Evolutionary conservation across 768 basidiomycete species (phyloP), one percentile per base, ranked within the genome.

Genomic region (Strobilomyces dryophilus): DNA sequence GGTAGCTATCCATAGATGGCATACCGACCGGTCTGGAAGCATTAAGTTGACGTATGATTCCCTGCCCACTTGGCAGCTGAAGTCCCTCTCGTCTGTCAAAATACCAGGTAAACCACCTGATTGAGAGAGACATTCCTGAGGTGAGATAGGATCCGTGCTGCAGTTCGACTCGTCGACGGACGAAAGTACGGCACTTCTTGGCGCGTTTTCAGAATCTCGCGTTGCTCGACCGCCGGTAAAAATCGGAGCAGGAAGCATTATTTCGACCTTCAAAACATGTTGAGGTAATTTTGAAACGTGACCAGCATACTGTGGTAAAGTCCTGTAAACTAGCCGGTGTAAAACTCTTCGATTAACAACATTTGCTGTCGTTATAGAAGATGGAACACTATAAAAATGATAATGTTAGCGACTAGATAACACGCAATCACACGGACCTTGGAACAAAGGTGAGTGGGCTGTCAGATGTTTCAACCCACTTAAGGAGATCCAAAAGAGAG

Each of bases 11-110:
- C 37, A 41, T 20, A 8, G n/a, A 50, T 32, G 31, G 18, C 17
- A 42, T 18, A 60, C 61, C 53, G 46, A 82, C 84, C 82, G 75
- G 60, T 83, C 77, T 37, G 83, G 83, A 59, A 84, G 67, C 74
- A 83, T 71, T 18, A 85, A 42, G 61, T 83, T 75, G 32, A 83
- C 27, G 8, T 58, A 66, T 35, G 59, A 66, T 56, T 77, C 74
- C 37, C 56, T 64, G 39, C 72, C 79, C 47, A 58, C 62, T 62
- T 63, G 70, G 51, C 74, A 80, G 21, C 47, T 61, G 17, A 62
- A 57, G 11, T 26, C 35, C 45, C 50, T 34, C 18, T n/a, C 29
- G 17, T 45, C 20, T 8, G 45, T 39, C 48, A 48, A 35, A 17
- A 18, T 24, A 2, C 53, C 32, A 1, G 44, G 36, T 10, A 41